Base-by-base conservation (phyloP, 1,284 basidiomycete genomes). In the Afroboletus lepidellus region DNA sequence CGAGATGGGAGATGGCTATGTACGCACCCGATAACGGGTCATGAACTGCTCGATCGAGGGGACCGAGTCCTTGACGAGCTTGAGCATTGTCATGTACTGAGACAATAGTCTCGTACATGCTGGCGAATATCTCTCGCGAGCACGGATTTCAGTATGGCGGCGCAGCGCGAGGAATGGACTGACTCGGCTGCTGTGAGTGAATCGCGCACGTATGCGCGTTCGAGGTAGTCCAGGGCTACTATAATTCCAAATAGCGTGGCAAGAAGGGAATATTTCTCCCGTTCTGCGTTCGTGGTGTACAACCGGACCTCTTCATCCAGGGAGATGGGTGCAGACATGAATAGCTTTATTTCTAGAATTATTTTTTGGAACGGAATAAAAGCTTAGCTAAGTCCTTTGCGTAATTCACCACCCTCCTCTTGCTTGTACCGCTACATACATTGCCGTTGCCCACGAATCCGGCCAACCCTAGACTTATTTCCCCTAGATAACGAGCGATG, bases 31-130 rank as follows among this genome's bases (percentile, higher is more conserved):
- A 76, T 94, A 98, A 49, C 87, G 83, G 51, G 78, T 77, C 94
- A 98, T 98, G 72, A 98, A 99, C 36, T 87, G 79, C 61, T 96
- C 93, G 23, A 96, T 79, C 21, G 84, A 88, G 0, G 81, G 80
- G 20, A 96, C 88, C 32, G 90, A 88, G 53, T 93, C 87, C 21
- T 85, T 86, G 13, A 99, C 88, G 34, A 98, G 81, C 72, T 95
- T 98, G 60, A 95, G 77, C 81, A 97, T 90, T 2, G 94, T 97
- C 81, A 98, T 98, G 77, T 95, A 98, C 72, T 98, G 95, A 15
- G 91, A 92, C 9, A 99, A 73, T 18, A 99, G 74, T 41, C 92
- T 81, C 16, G 92, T 93, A 69, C 96, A 99, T 57, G 94, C 94
- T 53, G 94, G 94, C 53, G 94, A 94, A 72, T 99, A 99, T 77